Percentiles rank a stretch among this genome's conserved stretches.
Conservation (phyloP, 2,329 filamentous ascomycete species). For the Diaporthe eres region DNA sequence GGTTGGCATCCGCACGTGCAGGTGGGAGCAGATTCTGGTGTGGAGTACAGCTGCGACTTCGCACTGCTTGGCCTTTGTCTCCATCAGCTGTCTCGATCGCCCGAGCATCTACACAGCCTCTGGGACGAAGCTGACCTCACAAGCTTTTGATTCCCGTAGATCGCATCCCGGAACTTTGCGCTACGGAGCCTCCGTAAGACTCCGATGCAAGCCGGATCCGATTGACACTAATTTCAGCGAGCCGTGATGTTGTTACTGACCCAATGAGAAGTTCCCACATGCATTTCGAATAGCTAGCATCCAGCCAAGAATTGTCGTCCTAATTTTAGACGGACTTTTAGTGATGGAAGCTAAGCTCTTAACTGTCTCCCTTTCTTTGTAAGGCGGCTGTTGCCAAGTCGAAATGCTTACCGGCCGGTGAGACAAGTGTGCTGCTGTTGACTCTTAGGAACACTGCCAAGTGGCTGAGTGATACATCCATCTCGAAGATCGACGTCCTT, state of each 20-base stretch:
- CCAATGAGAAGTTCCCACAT: neutral
- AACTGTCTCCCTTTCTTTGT: slow-evolving; percentile 20
- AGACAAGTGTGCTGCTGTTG: slow-evolving; percentile 8
- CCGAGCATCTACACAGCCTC: slow-evolving; percentile 9
- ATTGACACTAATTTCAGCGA: neutral
- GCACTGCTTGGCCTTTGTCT: slow-evolving; percentile 6
- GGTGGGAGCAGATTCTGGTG: slow-evolving; percentile 1
- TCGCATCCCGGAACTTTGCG: neutral
- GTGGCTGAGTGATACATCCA: slow-evolving; percentile 17
- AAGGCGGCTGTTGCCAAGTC: slow-evolving; percentile 9
- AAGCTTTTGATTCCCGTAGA: neutral
- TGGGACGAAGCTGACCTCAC: neutral
- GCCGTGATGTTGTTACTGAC: neutral
- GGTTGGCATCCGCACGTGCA: slow-evolving; percentile 23
- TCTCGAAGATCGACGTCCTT: neutral
- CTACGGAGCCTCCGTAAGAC: neutral
- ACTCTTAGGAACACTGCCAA: neutral
- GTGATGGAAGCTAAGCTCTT: neutral
- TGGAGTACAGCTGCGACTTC: neutral
- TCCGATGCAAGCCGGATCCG: neutral
- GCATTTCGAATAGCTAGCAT: neutral
- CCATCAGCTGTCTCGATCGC: slow-evolving; percentile 7
- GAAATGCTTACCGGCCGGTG: neutral
- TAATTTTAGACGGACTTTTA: neutral
- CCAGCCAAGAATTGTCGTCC: neutral